Evolutionary conservation across 306 rosid species (phyloP).

Genomic region (Gastrolobium villosum): DNA sequence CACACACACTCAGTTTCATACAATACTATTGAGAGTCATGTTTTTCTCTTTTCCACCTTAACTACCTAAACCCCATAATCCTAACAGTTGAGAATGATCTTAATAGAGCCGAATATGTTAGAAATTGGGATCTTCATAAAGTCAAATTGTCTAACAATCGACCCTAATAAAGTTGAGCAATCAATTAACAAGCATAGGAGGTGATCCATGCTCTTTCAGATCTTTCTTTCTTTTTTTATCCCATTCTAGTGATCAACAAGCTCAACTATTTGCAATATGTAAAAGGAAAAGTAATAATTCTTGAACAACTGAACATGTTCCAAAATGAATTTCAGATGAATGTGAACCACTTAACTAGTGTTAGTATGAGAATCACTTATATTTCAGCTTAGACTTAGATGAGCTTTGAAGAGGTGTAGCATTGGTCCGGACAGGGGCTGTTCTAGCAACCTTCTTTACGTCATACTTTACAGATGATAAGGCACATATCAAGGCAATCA

Average conservation of each 20-base stretch:
- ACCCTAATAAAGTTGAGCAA: not conserved
- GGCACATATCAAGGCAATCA: constrained; percentile 78
- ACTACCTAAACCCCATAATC: too few relatives aligned
- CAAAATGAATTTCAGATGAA: constrained; percentile 46
- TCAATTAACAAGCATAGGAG: not conserved
- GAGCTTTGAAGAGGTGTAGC: constrained; percentile 82
- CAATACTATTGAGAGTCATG: too few relatives aligned
- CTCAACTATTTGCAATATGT: not conserved
- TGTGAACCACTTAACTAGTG: constrained; percentile 13
- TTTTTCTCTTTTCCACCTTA: too few relatives aligned
- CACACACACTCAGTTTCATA: too few relatives aligned
- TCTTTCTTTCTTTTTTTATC: not conserved
- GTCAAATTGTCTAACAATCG: too few relatives aligned
- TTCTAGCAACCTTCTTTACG: constrained; percentile 70
- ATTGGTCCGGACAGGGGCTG: constrained; percentile 62
- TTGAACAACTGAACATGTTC: constrained; percentile 44
- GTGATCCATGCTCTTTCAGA: not conserved
- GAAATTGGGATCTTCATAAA: too few relatives aligned
- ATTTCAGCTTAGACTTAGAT: constrained; percentile 90
- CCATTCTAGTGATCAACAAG: not conserved
- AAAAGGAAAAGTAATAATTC: constrained; percentile 3
- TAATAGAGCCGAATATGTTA: too few relatives aligned
- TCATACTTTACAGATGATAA: constrained; percentile 87
- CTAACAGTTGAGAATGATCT: too few relatives aligned
- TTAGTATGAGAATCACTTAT: constrained; percentile 48